phyloP scores from a whole-genome alignment of 2,329 filamentous ascomycete species.

The Biscogniauxia mediterranea region DNA sequence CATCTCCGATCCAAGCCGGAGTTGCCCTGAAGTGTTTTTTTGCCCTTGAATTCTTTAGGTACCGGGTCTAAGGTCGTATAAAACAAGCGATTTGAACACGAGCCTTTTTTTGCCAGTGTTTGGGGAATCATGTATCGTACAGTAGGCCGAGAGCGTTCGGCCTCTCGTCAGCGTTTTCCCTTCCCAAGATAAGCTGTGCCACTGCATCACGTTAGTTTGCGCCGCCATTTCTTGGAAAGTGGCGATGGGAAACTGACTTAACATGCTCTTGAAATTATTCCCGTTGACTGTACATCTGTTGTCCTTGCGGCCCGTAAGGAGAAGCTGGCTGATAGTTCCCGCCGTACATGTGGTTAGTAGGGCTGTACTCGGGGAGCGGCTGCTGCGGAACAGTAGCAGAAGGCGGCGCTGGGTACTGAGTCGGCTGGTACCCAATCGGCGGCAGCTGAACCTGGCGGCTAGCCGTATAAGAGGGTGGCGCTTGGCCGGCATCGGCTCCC shows the following conservation, averaged over 20 bases:
- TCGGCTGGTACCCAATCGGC: slow-evolving; percentile 70
- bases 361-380: slow-evolving; percentile 50
- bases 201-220: not conserved
- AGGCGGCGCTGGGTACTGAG: slow-evolving; percentile 66
- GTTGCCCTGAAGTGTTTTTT: slow-evolving; percentile 20
- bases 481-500: slow-evolving; percentile 51
- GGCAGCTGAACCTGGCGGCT: slow-evolving; percentile 65
- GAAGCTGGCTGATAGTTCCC: slow-evolving; percentile 45
- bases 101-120: slow-evolving; percentile 8
- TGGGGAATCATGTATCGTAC: slow-evolving; percentile 21
- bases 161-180: slow-evolving; percentile 12
- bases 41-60: slow-evolving; percentile 10
- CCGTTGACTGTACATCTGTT: slow-evolving; percentile 62
- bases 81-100: slow-evolving; percentile 10
- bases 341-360: slow-evolving; percentile 52
- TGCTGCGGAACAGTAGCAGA: slow-evolving; percentile 51
- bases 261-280: slow-evolving; percentile 34
- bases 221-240: no score
- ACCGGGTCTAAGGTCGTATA: slow-evolving; percentile 13
- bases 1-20: slow-evolving; percentile 13
- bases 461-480: slow-evolving; percentile 54
- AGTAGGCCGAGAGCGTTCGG: slow-evolving; percentile 10
- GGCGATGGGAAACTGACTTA: not conserved
- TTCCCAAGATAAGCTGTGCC: not conserved
- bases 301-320: slow-evolving; percentile 58